These are phyloP conservation scores for Phytopythium sindhum DNA, from an alignment of 352 stramenopile species.

Conservation along the genomic window DNA sequence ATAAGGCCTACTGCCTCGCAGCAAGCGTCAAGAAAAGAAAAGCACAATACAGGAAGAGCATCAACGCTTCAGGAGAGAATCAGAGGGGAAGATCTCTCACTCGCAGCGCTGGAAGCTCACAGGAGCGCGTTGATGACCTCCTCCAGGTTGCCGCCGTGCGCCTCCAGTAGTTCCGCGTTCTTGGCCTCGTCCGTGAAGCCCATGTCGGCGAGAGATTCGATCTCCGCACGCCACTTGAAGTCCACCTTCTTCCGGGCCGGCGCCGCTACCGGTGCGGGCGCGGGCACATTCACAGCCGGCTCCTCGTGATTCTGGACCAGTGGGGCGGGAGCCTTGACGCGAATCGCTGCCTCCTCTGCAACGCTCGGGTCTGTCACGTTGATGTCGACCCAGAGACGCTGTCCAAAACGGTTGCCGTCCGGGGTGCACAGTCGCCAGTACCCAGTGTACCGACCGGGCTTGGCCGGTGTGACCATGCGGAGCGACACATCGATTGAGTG, in stretches of 20 bases:
- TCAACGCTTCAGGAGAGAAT: background rate
- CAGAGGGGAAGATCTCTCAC: background rate
- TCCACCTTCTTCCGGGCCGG: conserved; percentile 31
- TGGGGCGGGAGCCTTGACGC: conserved; percentile 27
- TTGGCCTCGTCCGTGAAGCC: conserved; percentile 56
- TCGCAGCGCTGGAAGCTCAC: conserved; percentile 5
- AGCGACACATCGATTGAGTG: conserved; percentile 76
- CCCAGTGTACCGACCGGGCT: conserved; percentile 77
- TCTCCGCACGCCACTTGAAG: conserved; percentile 38
- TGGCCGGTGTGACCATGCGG: conserved; percentile 57
- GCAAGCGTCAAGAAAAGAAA: background rate
- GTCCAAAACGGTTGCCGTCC: conserved; percentile 80
- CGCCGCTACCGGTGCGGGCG: conserved; percentile 20
- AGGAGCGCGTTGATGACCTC: conserved; percentile 57
- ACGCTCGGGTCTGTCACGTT: conserved; percentile 52
- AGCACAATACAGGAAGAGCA: background rate
- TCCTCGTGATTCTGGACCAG: conserved; percentile 19
- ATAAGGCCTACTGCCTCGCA: background rate
- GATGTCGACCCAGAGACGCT: conserved; percentile 89
- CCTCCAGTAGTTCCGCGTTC: conserved; percentile 53
- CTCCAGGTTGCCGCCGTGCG: conserved; percentile 62
- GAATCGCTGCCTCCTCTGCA: conserved; percentile 24
- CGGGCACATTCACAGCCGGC: conserved; percentile 22
- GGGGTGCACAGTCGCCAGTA: conserved; percentile 87
- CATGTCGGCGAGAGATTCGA: conserved; percentile 61